Conservation (phyloP, 306 rosid genomes). For the Ochetophila trinervis region DNA sequence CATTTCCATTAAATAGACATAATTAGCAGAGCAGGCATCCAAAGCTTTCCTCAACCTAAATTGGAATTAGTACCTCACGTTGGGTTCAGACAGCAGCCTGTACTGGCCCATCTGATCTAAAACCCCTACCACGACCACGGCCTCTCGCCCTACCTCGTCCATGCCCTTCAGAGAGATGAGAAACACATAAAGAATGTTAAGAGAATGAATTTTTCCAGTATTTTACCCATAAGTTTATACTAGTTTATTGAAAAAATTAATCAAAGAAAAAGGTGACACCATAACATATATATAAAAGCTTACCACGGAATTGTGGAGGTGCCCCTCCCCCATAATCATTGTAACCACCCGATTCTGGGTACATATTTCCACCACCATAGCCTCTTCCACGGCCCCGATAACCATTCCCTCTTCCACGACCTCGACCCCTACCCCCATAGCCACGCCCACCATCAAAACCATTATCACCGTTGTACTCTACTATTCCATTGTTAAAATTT, state of each 20-base stretch:
- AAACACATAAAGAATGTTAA: background rate
- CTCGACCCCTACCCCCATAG: conserved; percentile 27
- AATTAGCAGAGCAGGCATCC: conserved; percentile 14
- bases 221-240: background rate
- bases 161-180: conserved; percentile 4
- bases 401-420: conserved; percentile 22
- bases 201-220: background rate
- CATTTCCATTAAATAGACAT: conserved; percentile 3
- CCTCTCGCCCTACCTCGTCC: conserved; percentile 23
- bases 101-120: conserved; percentile 12
- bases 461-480: conserved; percentile 26
- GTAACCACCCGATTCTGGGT: conserved; percentile 10
- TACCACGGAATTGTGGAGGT: conserved; percentile 19
- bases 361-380: conserved; percentile 19
- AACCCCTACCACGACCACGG: conserved; percentile 9
- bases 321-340: conserved; percentile 25
- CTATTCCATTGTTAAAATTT: conserved; percentile 19
- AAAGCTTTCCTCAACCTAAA: conserved; percentile 6
- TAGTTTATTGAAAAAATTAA: background rate
- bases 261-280: background rate
- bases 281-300: background rate
- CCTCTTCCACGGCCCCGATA: conserved; percentile 27
- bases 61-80: conserved; percentile 2
- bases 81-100: conserved; percentile 13
- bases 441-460: conserved; percentile 14